These are phyloP conservation scores for Microsporum ferrugineum DNA, from an alignment of 2,329 filamentous ascomycete genomes.

Conservation along the genomic window DNA sequence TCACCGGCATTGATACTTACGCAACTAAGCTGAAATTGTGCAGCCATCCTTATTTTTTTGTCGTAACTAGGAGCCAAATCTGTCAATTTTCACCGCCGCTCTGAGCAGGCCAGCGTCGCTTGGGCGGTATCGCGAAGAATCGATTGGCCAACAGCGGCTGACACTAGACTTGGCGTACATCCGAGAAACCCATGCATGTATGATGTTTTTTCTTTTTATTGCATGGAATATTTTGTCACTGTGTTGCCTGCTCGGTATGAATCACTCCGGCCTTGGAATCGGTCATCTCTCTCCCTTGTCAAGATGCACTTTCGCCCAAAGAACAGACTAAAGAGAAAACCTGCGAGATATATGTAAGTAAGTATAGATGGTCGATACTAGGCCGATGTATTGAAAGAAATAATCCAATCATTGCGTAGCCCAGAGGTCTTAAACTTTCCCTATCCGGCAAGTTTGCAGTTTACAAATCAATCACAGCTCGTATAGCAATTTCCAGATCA, in stretches of 20 bases:
- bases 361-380: background rate
- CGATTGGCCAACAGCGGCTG: background rate
- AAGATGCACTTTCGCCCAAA: background rate
- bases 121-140: background rate
- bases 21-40: background rate
- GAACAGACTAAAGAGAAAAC: background rate
- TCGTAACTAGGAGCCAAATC: background rate
- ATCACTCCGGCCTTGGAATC: background rate
- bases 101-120: background rate
- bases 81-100: background rate
- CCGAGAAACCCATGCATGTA: background rate
- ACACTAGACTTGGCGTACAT: background rate
- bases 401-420: background rate
- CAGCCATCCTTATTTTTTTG: background rate
- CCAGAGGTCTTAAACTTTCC: background rate
- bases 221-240: background rate
- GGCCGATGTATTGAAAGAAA: background rate
- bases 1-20: background rate
- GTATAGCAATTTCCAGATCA: background rate
- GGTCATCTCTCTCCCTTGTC: background rate
- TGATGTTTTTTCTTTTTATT: background rate
- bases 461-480: background rate
- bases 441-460: background rate
- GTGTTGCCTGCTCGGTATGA: background rate
- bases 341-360: background rate